phyloP scores from a whole-genome alignment of 371 early-diverging fungal genomes.

The Furculomyces boomerangus region DNA sequence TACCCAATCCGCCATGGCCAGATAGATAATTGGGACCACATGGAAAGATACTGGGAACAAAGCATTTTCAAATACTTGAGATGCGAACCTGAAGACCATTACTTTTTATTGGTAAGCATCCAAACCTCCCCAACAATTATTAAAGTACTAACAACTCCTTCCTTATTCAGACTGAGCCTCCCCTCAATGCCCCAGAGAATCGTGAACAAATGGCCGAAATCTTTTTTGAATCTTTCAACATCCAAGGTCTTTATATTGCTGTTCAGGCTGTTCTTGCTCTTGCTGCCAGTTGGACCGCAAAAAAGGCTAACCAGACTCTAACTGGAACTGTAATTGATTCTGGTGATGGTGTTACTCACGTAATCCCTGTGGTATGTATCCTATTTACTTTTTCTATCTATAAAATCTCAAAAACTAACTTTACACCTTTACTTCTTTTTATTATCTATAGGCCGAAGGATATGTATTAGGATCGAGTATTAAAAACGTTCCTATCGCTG shows the following conservation, averaged over 20 bases:
- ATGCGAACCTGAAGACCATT: conserved; percentile 96
- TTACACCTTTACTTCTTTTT: neutral
- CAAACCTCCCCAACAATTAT: neutral
- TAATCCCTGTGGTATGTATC: conserved; percentile 69
- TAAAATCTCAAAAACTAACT: neutral
- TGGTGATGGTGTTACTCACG: conserved; percentile 97
- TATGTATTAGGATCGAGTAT: conserved; percentile 93
- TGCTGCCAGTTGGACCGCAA: conserved; percentile 76
- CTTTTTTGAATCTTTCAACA: conserved; percentile 81
- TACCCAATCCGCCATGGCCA: conserved; percentile 82
- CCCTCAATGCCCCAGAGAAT: conserved; percentile 80
- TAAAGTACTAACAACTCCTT: neutral
- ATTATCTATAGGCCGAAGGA: conserved; percentile 43
- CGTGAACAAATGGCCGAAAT: conserved; percentile 88
- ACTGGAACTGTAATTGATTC: conserved; percentile 95
- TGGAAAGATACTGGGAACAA: conserved; percentile 91
- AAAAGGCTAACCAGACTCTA: conserved; percentile 57
- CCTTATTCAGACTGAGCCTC: conserved; percentile 51
- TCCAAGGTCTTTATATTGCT: conserved; percentile 78
- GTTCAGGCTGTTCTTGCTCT: conserved; percentile 85
- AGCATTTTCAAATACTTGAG: conserved; percentile 91
- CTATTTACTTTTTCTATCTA: too few relatives aligned
- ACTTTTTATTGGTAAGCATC: conserved; percentile 43
- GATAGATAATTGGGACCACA: conserved; percentile 85
- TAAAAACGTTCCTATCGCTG: conserved; percentile 96